Evolutionary conservation across 2,329 filamentous ascomycete species (phyloP).

Genomic region (Thermomyces lanuginosus): DNA sequence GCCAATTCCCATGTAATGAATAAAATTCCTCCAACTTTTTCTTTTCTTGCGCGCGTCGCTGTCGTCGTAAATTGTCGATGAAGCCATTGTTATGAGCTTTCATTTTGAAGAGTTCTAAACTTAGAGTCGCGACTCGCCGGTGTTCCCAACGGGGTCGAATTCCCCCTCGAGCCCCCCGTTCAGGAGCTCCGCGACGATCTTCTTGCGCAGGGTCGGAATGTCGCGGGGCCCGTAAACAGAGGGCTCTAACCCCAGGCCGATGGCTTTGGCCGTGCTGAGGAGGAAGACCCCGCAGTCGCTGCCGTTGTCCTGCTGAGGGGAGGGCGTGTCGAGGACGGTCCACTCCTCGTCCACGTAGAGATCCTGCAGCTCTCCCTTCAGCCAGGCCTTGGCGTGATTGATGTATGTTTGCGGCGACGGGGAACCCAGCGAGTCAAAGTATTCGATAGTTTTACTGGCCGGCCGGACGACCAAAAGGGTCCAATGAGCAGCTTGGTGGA

Average conservation of each 20-base stretch:
- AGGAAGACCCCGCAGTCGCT: conserved; percentile 37
- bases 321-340: conserved; percentile 22
- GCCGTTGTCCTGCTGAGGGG: conserved; percentile 31
- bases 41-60: no score
- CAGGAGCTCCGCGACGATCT: conserved; percentile 34
- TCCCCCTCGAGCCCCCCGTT: conserved; percentile 29
- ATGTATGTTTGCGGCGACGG: conserved; percentile 18
- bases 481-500: conserved; percentile 33
- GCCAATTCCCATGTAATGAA: no score
- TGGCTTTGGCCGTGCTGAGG: conserved; percentile 32
- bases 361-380: conserved; percentile 25
- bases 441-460: conserved; percentile 26
- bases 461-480: conserved; percentile 33
- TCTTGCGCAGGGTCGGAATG: conserved; percentile 25
- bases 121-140: no score
- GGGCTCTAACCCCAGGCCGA: conserved; percentile 29
- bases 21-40: no score
- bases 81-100: no score
- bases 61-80: no score
- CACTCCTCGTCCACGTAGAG: conserved; percentile 29
- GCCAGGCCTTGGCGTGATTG: conserved; percentile 24
- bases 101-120: no score
- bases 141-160: conserved; percentile 17
- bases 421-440: conserved; percentile 32
- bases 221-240: conserved; percentile 25